Conservation (phyloP, 208 protist species). For the Acanthamoeba sp. region DNA sequence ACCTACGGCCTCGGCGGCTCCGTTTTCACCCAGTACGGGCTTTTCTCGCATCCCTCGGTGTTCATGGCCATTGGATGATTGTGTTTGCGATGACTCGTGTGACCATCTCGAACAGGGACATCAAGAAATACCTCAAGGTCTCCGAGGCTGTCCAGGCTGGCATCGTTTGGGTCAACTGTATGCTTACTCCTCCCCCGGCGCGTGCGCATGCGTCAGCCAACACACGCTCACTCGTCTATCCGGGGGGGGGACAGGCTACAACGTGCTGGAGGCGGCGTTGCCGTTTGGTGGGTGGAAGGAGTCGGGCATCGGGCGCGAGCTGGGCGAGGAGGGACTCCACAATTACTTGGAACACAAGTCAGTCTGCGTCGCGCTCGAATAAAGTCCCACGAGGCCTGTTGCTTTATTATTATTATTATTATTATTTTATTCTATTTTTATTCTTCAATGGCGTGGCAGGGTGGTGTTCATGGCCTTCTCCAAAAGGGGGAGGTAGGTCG, state of each 20-base stretch:
- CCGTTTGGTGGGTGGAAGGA: constrained; percentile 56
- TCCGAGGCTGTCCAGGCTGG: neutral
- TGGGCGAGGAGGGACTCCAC: constrained; percentile 41
- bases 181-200: neutral
- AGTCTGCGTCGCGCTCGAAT: too few species aligned
- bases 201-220: neutral
- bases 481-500: constrained; percentile 83
- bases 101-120: too few species aligned
- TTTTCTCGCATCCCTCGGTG: neutral
- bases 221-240: neutral
- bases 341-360: constrained; percentile 7
- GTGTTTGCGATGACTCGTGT: too few species aligned
- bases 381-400: too few species aligned
- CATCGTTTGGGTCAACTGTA: constrained; percentile 60
- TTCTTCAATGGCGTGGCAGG: neutral
- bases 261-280: neutral
- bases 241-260: neutral
- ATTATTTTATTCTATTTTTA: too few species aligned
- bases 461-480: constrained; percentile 18
- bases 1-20: constrained; percentile 92
- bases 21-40: constrained; percentile 91
- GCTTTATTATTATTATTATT: too few species aligned
- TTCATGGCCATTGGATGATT: too few species aligned
- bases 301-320: constrained; percentile 41
- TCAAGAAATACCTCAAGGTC: neutral